Evolutionary conservation across 2,329 filamentous ascomycete species (phyloP).

Genomic region (Parastagonospora avenae): DNA sequence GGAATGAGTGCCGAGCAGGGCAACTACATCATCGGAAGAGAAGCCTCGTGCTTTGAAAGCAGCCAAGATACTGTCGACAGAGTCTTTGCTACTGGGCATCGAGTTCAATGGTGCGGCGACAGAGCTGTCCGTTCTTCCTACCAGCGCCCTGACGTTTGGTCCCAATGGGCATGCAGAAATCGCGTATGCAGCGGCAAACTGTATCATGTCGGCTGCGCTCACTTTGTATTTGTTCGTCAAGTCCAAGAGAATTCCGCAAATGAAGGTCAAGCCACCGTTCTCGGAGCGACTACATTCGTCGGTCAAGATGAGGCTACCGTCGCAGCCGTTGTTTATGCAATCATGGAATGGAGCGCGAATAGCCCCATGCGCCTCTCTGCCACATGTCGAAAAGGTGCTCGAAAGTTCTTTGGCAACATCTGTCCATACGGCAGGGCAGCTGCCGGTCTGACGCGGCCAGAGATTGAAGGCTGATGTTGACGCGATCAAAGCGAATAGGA

Average conservation of each 20-base stretch:
- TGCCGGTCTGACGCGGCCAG: slow-evolving; percentile 11
- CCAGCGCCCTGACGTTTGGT: slow-evolving; percentile 22
- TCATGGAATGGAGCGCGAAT: slow-evolving; percentile 36
- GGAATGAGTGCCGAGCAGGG: slow-evolving; percentile 40
- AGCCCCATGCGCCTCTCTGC: slow-evolving; percentile 22
- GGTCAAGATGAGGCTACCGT: slow-evolving; percentile 31
- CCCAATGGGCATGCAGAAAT: slow-evolving; percentile 31
- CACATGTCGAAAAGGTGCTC: slow-evolving; percentile 22
- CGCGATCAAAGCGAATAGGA: slow-evolving; percentile 6
- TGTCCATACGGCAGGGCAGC: slow-evolving; percentile 28
- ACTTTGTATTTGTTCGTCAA: slow-evolving; percentile 48
- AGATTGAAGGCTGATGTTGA: slow-evolving; percentile 12
- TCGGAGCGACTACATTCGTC: slow-evolving; percentile 38
- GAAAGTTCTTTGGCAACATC: slow-evolving; percentile 20
- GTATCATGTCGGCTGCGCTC: slow-evolving; percentile 34
- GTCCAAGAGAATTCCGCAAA: slow-evolving; percentile 44
- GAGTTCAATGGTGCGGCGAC: slow-evolving; percentile 15
- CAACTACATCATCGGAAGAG: slow-evolving; percentile 35
- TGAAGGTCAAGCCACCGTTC: slow-evolving; percentile 51
- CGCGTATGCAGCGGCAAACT: slow-evolving; percentile 30
- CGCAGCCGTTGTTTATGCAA: slow-evolving; percentile 35
- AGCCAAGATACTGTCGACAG: slow-evolving; percentile 19
- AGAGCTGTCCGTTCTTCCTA: slow-evolving; percentile 27
- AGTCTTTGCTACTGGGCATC: slow-evolving; percentile 20
- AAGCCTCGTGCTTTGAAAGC: slow-evolving; percentile 38